A percentile compares a stretch with the other conserved stretches of the same genome.
These are phyloP conservation scores for Moesziomyces globuligerus DNA, from an alignment of 1,284 basidiomycete genomes.

Conservation along the genomic window DNA sequence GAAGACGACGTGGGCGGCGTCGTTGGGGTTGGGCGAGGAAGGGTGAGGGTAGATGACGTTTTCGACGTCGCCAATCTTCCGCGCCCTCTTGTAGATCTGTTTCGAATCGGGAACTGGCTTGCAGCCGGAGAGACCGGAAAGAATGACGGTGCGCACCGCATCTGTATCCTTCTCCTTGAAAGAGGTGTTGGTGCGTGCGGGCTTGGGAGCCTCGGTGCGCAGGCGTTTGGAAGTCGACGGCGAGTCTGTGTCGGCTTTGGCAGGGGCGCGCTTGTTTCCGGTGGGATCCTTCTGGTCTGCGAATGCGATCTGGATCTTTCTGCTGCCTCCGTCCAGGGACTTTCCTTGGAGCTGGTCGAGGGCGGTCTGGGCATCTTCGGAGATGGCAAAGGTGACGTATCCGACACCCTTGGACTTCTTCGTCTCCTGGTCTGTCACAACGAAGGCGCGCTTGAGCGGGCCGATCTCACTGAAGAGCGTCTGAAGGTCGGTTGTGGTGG, in stretches of 20 bases:
- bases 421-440: slow-evolving; percentile 81
- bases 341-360: slow-evolving; percentile 61
- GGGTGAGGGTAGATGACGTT: slow-evolving; percentile 52
- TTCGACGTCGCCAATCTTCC: slow-evolving; percentile 66
- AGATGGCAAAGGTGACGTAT: slow-evolving; percentile 90
- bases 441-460: slow-evolving; percentile 91
- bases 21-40: slow-evolving; percentile 43
- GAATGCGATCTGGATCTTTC: slow-evolving; percentile 60
- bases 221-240: slow-evolving; percentile 29
- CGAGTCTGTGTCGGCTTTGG: slow-evolving; percentile 22
- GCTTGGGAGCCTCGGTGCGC: slow-evolving; percentile 18
- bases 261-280: slow-evolving; percentile 31
- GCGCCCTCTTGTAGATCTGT: slow-evolving; percentile 62
- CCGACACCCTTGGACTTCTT: slow-evolving; percentile 95
- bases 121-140: slow-evolving; percentile 59
- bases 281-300: slow-evolving; percentile 55
- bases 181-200: slow-evolving; percentile 9
- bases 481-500: slow-evolving; percentile 87
- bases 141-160: slow-evolving; percentile 62
- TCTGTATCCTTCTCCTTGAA: slow-evolving; percentile 52
- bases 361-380: slow-evolving; percentile 78
- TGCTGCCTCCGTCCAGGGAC: slow-evolving; percentile 56
- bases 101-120: slow-evolving; percentile 56
- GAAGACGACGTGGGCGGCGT: slow-evolving; percentile 79
- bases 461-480: slow-evolving; percentile 95